These are phyloP conservation scores for Petrea volubilis DNA, from an alignment of 257 asterid genomes.

Conservation along the genomic window DNA sequence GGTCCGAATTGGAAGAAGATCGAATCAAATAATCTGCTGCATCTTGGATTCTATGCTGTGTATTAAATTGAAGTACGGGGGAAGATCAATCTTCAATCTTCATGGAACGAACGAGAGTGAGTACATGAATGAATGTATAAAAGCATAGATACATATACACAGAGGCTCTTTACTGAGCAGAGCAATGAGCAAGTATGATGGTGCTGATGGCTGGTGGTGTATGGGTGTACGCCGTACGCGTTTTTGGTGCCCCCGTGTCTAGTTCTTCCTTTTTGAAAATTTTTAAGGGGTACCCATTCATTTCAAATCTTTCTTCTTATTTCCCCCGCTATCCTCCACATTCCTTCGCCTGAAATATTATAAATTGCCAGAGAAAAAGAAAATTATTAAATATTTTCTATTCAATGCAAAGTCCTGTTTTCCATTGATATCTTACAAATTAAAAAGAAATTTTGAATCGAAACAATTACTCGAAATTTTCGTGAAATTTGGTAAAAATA, in stretches of 20 bases:
- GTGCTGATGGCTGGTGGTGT: background rate
- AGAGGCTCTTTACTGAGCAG: background rate
- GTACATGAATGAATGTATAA: background rate
- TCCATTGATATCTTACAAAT: too few relatives aligned
- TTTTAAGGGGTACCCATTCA: background rate
- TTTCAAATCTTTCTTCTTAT: conserved; percentile 39
- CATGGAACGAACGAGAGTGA: background rate
- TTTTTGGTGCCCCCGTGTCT: conserved; percentile 29
- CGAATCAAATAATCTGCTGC: conserved; percentile 7
- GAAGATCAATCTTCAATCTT: background rate
- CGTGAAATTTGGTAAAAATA: too few relatives aligned
- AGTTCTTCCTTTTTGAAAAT: conserved; percentile 9
- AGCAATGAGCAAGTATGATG: background rate
- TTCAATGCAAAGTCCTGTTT: too few relatives aligned
- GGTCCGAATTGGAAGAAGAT: background rate
- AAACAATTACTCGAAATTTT: too few relatives aligned
- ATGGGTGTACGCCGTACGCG: background rate
- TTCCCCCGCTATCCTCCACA: conserved; percentile 50
- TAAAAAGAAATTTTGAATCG: too few relatives aligned
- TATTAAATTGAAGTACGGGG: background rate
- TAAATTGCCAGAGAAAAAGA: too few relatives aligned
- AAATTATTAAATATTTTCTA: too few relatives aligned
- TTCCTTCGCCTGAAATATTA: too few relatives aligned
- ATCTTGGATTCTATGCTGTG: background rate
- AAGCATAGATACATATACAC: background rate